phyloP scores from a whole-genome alignment of 2,329 filamentous ascomycete species.

The Fusarium sp. region DNA sequence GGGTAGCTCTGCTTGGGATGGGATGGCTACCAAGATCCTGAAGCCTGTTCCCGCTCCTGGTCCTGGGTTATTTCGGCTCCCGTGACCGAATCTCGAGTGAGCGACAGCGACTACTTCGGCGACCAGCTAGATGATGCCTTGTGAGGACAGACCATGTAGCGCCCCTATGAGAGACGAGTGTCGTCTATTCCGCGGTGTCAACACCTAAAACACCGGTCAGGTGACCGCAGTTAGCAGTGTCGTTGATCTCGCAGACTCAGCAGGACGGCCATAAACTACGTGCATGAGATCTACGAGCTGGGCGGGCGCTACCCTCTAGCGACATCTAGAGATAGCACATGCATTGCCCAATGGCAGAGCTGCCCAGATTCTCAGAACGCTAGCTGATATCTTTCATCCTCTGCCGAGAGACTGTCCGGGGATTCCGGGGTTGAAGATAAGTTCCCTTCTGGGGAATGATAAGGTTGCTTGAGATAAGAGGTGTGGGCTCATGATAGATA shows the following conservation, averaged over 20 bases:
- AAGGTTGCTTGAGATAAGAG: constrained; percentile 26
- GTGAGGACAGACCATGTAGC: not conserved
- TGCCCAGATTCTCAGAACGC: constrained; percentile 27
- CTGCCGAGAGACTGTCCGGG: constrained; percentile 26
- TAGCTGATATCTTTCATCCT: constrained; percentile 28
- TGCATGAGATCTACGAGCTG: constrained; percentile 23
- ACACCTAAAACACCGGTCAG: not conserved
- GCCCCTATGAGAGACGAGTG: not conserved
- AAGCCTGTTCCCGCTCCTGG: constrained; percentile 1
- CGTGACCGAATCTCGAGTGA: not conserved
- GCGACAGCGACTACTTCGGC: not conserved
- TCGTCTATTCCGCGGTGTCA: not conserved
- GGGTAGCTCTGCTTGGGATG: not conserved
- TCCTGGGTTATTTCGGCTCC: not conserved
- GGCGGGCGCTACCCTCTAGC: not conserved
- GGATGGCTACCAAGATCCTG: constrained; percentile 5
- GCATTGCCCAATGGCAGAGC: constrained; percentile 29
- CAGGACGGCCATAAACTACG: constrained; percentile 9
- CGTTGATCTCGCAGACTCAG: not conserved
- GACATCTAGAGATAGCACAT: constrained; percentile 27
- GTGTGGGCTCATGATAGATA: constrained; percentile 7
- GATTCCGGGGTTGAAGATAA: constrained; percentile 35
- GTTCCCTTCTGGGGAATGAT: constrained; percentile 19
- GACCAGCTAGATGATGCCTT: not conserved
- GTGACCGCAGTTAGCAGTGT: constrained; percentile 2